A percentile compares a stretch with the other conserved stretches of the same genome.
phyloP scores from a whole-genome alignment of 2,329 filamentous ascomycete species.

The Penicillium digitatum region DNA sequence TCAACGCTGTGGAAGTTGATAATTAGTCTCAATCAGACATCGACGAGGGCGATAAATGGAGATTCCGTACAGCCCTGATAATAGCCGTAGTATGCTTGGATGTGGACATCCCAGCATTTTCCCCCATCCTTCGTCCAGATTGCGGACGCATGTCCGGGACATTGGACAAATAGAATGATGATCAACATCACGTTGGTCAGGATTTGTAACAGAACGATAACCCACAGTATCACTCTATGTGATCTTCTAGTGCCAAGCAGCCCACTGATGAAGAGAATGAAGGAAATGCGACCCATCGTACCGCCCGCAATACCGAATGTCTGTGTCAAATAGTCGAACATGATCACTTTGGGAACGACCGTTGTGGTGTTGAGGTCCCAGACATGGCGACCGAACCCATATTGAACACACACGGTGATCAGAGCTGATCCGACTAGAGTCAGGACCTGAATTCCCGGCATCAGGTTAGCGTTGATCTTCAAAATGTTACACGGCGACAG shows the following conservation, averaged over 20 bases:
- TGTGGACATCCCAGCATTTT: slow-evolving; percentile 20
- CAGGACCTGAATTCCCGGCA: slow-evolving; percentile 9
- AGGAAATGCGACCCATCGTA: slow-evolving; percentile 22
- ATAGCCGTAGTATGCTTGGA: slow-evolving; percentile 29
- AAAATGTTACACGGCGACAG: neutral
- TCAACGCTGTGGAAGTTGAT: slow-evolving; percentile 17
- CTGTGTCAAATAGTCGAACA: slow-evolving; percentile 26
- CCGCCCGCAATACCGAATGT: slow-evolving; percentile 24
- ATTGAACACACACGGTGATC: slow-evolving; percentile 19
- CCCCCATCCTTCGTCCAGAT: slow-evolving; percentile 21
- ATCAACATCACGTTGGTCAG: slow-evolving; percentile 23
- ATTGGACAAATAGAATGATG: slow-evolving; percentile 26
- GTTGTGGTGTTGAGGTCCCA: slow-evolving; percentile 1
- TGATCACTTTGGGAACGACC: slow-evolving; percentile 16
- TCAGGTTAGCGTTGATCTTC: slow-evolving; percentile 5
- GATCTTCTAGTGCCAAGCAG: slow-evolving; percentile 18
- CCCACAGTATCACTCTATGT: slow-evolving; percentile 20
- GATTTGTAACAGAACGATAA: slow-evolving; percentile 20
- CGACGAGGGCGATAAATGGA: neutral
- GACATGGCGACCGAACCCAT: slow-evolving; percentile 21
- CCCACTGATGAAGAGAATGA: slow-evolving; percentile 23
- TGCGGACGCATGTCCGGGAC: slow-evolving; percentile 20
- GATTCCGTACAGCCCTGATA: slow-evolving; percentile 24
- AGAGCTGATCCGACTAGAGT: slow-evolving; percentile 22
- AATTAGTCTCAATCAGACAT: neutral